Base-by-base conservation (phyloP, 2,329 filamentous ascomycete species). In the Calonectria fujianensis region DNA sequence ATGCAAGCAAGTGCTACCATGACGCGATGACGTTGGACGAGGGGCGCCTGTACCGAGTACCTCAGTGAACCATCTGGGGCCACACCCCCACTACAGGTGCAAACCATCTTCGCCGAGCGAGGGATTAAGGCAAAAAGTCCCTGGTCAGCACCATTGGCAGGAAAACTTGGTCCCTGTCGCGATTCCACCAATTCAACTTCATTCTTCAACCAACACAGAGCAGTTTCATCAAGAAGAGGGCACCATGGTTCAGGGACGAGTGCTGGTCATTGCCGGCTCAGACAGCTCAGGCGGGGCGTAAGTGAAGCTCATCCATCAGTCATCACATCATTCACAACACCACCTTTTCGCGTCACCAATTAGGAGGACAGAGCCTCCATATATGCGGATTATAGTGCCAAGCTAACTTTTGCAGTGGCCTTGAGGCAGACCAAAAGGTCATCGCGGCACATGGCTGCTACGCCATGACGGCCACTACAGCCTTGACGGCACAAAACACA, bases 361-460 rank as follows among this genome's bases (percentile, higher is more conserved):
- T 29, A 57, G 14, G 14, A 18, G 20, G 39, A 67, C 32, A 31
- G 10, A 7, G 20, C 20, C 20, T 52, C 5, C 29, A 1, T 67
- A 41, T 35, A 6, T 24, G 29, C 16, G 11, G 4, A 50, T 27
- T 10, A n/a, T 18, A 39, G 31, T 20, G 13, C 14, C 9, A 8
- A 41, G 37, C 70, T 76, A 45, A 75, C 31, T 14, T 35, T 16
- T 31, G 45, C 81, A 98, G 96, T 71, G 97, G 96, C 67, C 91
- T 99, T 41, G 96, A 99, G 85, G 97, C 96, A 50, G 96, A 98
- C 84, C 96, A 98, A 83, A 98, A 98, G 84, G 96, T 98, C 75
- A 94, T 98, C 75, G 94, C 96, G 57, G 95, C 95, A 24, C 96
- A 98, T 90, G 93, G 94, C 74, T 97, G 95, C 86, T 98, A 98